Evolutionary conservation across 1,284 basidiomycete genomes (phyloP).

Genomic region (Moesziomyces parantarcticus): DNA sequence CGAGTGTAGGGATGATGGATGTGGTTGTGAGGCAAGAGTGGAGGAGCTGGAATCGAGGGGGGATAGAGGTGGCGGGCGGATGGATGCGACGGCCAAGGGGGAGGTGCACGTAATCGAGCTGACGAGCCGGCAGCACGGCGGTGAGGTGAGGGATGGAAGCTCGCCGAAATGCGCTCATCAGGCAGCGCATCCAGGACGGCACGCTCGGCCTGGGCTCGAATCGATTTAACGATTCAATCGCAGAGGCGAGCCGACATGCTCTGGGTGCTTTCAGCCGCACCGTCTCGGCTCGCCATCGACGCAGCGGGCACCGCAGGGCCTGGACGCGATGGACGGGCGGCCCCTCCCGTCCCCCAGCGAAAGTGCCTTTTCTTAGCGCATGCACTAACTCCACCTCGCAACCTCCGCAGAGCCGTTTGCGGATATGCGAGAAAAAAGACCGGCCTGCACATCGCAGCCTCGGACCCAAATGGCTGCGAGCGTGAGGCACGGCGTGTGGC

Average conservation of each 20-base stretch:
- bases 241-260: neutral
- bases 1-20: conserved; percentile 4
- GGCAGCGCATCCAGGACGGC: neutral
- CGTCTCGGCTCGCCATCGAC: neutral
- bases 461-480: too few species aligned
- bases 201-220: neutral
- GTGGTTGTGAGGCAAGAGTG: conserved; percentile 1
- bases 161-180: conserved; percentile 1
- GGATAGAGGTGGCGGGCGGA: neutral
- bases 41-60: neutral
- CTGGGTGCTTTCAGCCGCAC: neutral
- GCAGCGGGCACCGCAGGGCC: too few species aligned
- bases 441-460: neutral
- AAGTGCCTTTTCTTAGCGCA: neutral
- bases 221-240: neutral
- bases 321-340: too few species aligned
- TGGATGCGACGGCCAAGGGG: neutral
- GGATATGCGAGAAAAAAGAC: neutral
- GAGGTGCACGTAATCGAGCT: neutral
- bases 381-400: neutral
- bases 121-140: too few species aligned
- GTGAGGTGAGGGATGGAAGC: neutral
- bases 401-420: neutral
- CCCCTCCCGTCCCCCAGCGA: too few species aligned
- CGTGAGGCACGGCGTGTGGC: too few species aligned